Evolutionary conservation across 1,139 yeast species (phyloP), one percentile per base, ranked within the genome.

Genomic region (Pneumocystis carinii): DNA sequence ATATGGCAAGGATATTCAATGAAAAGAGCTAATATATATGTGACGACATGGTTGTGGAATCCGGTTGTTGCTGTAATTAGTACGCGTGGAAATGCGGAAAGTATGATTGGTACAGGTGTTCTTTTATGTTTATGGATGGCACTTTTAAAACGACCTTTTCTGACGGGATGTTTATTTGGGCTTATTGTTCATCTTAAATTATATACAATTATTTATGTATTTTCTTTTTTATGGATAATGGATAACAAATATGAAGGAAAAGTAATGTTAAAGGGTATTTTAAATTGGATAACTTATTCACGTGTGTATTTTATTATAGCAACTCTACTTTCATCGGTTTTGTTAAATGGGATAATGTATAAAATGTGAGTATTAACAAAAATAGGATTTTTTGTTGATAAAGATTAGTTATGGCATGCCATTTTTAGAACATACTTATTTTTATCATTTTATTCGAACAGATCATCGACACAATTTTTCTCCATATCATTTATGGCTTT

Each of bases 381-480:
- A 62, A 7, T 63, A 58, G 29, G 58, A n/a, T 32, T 27, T 35
- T 32, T 55, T 29, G 12, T 14, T 32, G 8, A 36, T 12, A 10
- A 10, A 37, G 19, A 19, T n/a, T 48, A 66, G 67, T 5, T 90
- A 89, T 71, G 96, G 96, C 2, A 73, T 76, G 65, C 92, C 87
- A 67, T 92, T 86, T 72, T 68, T 92, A n/a, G 78, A 82, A 62
- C 85, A 90, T 69, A 81, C 97, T 0, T 90, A 88, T 72, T 71
- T 89, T 14, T 92, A 92, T 72, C 98, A 92, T 72, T 75, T 92
- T 62, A 78, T 82, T 4, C 78, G 98, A 66, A 75, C 89, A 15
- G 98, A 92, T 72, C 98, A 92, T 73, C 83, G 98, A 63, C 98
- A 92, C 74, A 92, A 92, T 73, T 92, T 92, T 71, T 88, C 96